Conservation (phyloP, 306 rosid genomes). For the Fragaria iinumae region DNA sequence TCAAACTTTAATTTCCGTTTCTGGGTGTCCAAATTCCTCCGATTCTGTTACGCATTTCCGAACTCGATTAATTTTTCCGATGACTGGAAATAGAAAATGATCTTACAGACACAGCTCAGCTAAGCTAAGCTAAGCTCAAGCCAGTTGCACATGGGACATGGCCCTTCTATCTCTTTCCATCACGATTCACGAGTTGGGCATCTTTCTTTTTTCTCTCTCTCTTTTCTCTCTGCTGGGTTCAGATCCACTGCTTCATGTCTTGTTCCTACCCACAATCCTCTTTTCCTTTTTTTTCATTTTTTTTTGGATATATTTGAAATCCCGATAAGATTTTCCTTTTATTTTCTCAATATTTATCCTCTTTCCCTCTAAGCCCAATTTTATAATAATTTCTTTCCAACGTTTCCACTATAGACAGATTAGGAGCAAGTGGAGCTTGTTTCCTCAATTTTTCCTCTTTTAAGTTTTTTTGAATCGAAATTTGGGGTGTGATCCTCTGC, state of each 20-base stretch:
- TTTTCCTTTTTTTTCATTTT: background rate
- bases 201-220: constrained; percentile 8
- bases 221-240: constrained; percentile 9
- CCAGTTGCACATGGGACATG: constrained; percentile 31
- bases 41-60: background rate
- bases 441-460: background rate
- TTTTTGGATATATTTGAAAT: constrained; percentile 19
- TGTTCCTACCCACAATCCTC: background rate
- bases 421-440: background rate
- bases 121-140: constrained; percentile 5
- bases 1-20: background rate
- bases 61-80: background rate
- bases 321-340: constrained; percentile 32
- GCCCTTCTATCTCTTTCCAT: constrained; percentile 26
- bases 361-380: background rate
- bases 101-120: background rate
- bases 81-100: background rate
- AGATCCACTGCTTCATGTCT: constrained; percentile 44
- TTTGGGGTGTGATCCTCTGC: constrained; percentile 3
- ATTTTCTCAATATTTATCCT: background rate
- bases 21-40: background rate
- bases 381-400: background rate
- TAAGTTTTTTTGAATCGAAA: background rate
- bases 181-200: constrained; percentile 39
- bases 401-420: background rate